Conservation (phyloP, 1,139 yeast genomes). For the Pichia terricola region DNA sequence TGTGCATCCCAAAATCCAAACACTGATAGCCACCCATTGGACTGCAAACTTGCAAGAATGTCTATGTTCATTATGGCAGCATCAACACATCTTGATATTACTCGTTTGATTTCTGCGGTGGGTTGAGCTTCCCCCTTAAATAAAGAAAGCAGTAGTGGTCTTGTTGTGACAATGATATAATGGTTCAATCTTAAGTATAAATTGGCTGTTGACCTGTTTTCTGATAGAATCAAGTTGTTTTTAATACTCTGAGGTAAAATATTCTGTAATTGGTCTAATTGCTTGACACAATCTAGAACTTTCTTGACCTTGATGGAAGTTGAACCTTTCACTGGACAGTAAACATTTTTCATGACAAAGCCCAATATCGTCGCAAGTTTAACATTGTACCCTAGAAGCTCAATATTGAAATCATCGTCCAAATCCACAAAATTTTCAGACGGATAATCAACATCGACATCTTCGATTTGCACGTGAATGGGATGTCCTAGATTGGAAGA, state of each 20-base stretch:
- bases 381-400: constrained; percentile 31
- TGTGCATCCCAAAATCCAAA: constrained; percentile 45
- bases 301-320: constrained; percentile 18
- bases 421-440: constrained; percentile 28
- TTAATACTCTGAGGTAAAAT: constrained; percentile 13
- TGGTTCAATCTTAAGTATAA: constrained; percentile 38
- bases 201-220: constrained; percentile 31
- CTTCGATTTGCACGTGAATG: constrained; percentile 38
- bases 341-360: constrained; percentile 28
- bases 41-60: constrained; percentile 29
- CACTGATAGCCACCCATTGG: constrained; percentile 30
- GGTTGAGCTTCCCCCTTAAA: constrained; percentile 30
- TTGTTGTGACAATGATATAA: constrained; percentile 32
- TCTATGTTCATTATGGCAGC: constrained; percentile 34
- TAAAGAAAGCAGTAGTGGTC: constrained; percentile 34
- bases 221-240: constrained; percentile 19
- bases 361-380: constrained; percentile 33
- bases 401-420: constrained; percentile 29
- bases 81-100: constrained; percentile 31
- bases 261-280: constrained; percentile 16
- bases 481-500: constrained; percentile 36
- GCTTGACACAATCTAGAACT: constrained; percentile 21
- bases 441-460: constrained; percentile 41
- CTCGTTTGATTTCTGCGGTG: constrained; percentile 27
- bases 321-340: constrained; percentile 29